Percentiles rank a stretch among this genome's conserved stretches.
Conservation (phyloP, 1,284 basidiomycete species). For the Amanita bisporigera region DNA sequence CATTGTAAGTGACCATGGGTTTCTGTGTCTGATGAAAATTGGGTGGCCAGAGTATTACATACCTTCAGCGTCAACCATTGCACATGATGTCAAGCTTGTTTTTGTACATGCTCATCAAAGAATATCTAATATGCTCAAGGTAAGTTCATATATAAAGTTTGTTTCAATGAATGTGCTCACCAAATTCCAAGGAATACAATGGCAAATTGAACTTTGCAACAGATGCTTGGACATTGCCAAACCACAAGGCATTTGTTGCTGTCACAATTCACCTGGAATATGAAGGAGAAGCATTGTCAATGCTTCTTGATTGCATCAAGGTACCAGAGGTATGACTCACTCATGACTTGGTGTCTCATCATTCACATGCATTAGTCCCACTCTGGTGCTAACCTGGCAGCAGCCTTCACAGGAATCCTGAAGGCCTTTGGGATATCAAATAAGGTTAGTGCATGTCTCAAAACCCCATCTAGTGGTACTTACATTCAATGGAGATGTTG, state of each 20-base stretch:
- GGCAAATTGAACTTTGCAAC: slow-evolving; percentile 26
- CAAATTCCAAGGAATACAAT: slow-evolving; percentile 13
- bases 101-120: background rate
- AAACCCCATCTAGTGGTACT: slow-evolving; percentile 6
- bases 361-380: slow-evolving; percentile 14
- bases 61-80: slow-evolving; percentile 20
- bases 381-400: slow-evolving; percentile 22
- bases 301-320: slow-evolving; percentile 13
- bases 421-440: slow-evolving; percentile 21
- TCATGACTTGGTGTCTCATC: background rate
- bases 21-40: background rate
- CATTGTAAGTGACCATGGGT: background rate
- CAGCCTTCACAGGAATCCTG: slow-evolving; percentile 20
- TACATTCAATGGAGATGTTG: slow-evolving; percentile 2
- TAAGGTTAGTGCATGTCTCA: slow-evolving; percentile 22
- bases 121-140: background rate
- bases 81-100: slow-evolving; percentile 29
- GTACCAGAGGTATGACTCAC: slow-evolving; percentile 8
- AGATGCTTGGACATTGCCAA: slow-evolving; percentile 33
- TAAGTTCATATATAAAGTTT: background rate
- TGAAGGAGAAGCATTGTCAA: background rate
- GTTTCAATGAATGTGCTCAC: background rate
- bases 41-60: background rate
- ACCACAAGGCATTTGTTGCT: slow-evolving; percentile 29
- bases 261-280: slow-evolving; percentile 6